Evolutionary conservation across 2,329 filamentous ascomycete species (phyloP), one percentile per base, ranked within the genome.

Genomic region (Parastagonospora avenae): DNA sequence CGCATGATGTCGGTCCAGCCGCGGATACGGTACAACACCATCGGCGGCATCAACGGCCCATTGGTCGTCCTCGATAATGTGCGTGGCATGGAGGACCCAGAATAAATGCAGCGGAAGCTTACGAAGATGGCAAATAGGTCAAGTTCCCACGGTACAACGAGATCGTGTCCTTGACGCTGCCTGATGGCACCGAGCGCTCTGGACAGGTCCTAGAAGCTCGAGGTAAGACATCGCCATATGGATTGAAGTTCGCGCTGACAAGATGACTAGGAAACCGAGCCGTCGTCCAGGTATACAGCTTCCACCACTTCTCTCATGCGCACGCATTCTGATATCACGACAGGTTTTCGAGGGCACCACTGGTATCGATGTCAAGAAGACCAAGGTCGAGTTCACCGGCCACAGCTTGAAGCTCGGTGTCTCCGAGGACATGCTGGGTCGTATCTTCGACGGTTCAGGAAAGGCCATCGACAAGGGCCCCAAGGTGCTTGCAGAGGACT

Each of bases 281-380:
- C 55, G 87, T 99, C 69, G 94, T 99, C 40, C 94, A 96, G 87
- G 92, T 94, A 86, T 33, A 52, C 12, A 24, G 12, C 2, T 4
- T 14, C 35, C 32, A 4, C 36, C 28, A 42, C 36, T 32, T 43
- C 7, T 12, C n/a, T 52, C 27, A 24, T 15, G 11, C 36, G n/a
- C 10, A 37, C 41, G 16, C 27, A 38, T 55, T 56, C 66, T 74
- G 56, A 73, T 52, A n/a, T 49, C 51, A 42, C 46, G 42, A 58
- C 79, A 96, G 89, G 92, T 97, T 66, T 99, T 99, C 75, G 94
- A 99, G 79, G 94, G 94, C 67, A 99, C 94, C 59, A 80, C 92
- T 40, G 94, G 94, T 73, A 94, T 99, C 75, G 94, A 99, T 84
- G 94, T 99, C 62, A 97, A 97, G 85, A 99, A 86, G 92, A 96